Evolutionary conservation across 1,139 yeast genomes (phyloP), one percentile per base, ranked within the genome.

Genomic region (Meyerozyma smithsonii): DNA sequence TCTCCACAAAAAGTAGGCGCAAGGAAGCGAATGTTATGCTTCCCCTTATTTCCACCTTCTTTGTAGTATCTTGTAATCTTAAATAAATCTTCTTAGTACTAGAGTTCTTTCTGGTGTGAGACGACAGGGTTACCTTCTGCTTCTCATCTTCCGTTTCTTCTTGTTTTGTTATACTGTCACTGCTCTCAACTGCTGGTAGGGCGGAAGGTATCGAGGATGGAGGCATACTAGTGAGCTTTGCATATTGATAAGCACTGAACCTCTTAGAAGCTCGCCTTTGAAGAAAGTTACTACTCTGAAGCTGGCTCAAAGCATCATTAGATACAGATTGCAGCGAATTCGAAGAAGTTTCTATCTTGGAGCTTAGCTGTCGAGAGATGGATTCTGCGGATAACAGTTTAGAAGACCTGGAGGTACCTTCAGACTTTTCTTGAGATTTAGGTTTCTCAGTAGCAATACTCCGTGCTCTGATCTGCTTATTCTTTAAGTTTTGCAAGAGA

Each of bases 221-320:
- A 4, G 70, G 65, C 47, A 65, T 69, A 47, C 77, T 81, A 0
- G 89, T 72, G 18, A 86, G 70, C 51, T 84, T 86, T 1, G 95
- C 90, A 62, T 84, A 85, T 55, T 92, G 97, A 48, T 89, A 92
- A 0, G 97, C 96, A 19, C 96, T 87, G 55, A 84, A 92, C 44
- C 98, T 67, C 49, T 88, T 78, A 0, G 97, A 89, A 0, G 98
- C 98, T 45, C 97, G 75, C 48, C 98, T 74, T 62, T 85, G 95
- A 35, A 92, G 64, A 1, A 85, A 84, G 42, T 84, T 86, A 2
- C 90, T 87, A 36, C 82, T 79, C 52, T 89, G 96, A 16, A 90
- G 68, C 48, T 86, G 88, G 0, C 81, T 71, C 20, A 89, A 65
- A 0, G 96, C 89, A 48, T 81, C 84, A 33, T 50, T 56, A 18